These are phyloP conservation scores for Dactylis glomerata DNA, from an alignment of 176 grass and related monocot species.

Conservation along the genomic window DNA sequence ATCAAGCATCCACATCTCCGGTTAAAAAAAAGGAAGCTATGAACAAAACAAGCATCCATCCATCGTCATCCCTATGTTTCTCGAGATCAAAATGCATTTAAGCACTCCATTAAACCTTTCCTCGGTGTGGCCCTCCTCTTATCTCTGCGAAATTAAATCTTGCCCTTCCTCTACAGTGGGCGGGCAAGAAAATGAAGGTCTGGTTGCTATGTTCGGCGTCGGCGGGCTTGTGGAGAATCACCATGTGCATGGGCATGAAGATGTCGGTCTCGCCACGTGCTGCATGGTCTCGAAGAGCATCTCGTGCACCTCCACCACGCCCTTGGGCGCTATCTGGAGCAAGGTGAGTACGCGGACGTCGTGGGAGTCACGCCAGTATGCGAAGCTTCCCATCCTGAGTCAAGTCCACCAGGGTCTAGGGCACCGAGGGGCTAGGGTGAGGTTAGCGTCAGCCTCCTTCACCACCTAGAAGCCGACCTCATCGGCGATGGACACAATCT, in stretches of 20 bases:
- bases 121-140: background rate
- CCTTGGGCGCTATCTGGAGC: slow-evolving; percentile 88
- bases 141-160: slow-evolving; percentile 20
- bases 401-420: slow-evolving; percentile 95
- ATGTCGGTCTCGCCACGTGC: slow-evolving; percentile 90
- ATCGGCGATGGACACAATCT: too few species aligned
- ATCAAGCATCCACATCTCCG: too few species aligned
- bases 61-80: too few species aligned
- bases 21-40: slow-evolving; percentile 25
- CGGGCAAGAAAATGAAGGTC: background rate
- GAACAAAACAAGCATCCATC: too few species aligned
- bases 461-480: too few species aligned
- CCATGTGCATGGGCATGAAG: slow-evolving; percentile 99
- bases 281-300: slow-evolving; percentile 94
- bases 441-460: too few species aligned
- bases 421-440: slow-evolving; percentile 60
- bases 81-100: slow-evolving; percentile 20
- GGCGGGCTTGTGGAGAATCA: slow-evolving; percentile 93
- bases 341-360: slow-evolving; percentile 79
- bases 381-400: slow-evolving; percentile 92
- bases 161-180: background rate
- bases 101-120: background rate
- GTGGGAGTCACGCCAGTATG: slow-evolving; percentile 96
- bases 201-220: background rate
- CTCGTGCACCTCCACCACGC: slow-evolving; percentile 91